Conservation (phyloP, 192 early-diverging fungal genomes). For the Phycomyces blakesleeanus region DNA sequence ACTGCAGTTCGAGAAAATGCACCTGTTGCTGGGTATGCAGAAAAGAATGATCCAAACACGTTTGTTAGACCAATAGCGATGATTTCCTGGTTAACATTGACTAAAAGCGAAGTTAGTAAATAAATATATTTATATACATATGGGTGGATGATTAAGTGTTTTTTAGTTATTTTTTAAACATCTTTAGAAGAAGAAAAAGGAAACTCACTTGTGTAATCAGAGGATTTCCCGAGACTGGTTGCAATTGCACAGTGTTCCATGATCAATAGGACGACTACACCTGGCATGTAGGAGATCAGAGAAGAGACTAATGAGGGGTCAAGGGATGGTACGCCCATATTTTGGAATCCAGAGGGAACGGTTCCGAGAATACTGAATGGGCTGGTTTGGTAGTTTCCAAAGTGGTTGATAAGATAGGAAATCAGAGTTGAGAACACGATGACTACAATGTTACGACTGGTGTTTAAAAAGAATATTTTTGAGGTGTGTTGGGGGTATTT, state of each 20-base stretch:
- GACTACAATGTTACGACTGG: constrained; percentile 72
- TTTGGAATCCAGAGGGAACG: constrained; percentile 72
- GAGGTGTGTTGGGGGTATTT: constrained; percentile 45
- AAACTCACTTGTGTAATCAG: constrained; percentile 75
- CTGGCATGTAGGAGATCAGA: constrained; percentile 52
- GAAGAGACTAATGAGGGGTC: constrained; percentile 45
- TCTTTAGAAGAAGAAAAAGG: background rate
- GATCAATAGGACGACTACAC: constrained; percentile 70
- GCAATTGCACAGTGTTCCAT: constrained; percentile 90
- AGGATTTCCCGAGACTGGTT: constrained; percentile 81
- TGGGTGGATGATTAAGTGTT: too few relatives aligned
- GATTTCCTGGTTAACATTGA: constrained; percentile 80
- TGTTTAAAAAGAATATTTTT: constrained; percentile 61
- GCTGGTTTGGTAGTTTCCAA: constrained; percentile 40
- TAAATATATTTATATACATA: too few relatives aligned
- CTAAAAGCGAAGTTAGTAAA: constrained; percentile 9
- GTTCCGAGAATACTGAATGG: constrained; percentile 63
- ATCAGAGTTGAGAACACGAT: constrained; percentile 71
- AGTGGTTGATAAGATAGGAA: constrained; percentile 53
- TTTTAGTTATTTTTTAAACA: too few relatives aligned
- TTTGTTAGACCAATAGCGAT: constrained; percentile 89
- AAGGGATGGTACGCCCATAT: constrained; percentile 54
- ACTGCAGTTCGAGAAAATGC: constrained; percentile 93
- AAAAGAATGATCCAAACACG: constrained; percentile 80
- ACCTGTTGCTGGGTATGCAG: constrained; percentile 85